Percentiles rank a stretch among this genome's conserved stretches.
These are phyloP conservation scores for Leptomonas seymouri DNA, from an alignment of 208 protist species.

Conservation along the genomic window DNA sequence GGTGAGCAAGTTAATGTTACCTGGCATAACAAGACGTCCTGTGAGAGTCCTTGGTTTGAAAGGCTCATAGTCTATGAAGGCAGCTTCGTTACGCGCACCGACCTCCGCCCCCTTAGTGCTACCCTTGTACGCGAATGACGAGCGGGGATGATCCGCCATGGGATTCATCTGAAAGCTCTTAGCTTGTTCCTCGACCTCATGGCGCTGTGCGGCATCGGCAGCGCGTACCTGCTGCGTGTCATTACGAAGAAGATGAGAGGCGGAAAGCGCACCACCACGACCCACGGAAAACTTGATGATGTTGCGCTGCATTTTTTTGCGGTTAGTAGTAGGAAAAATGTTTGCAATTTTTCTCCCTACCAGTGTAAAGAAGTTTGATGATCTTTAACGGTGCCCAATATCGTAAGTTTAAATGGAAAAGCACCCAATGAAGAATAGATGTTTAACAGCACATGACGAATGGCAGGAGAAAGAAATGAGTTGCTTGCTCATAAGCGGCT, in stretches of 20 bases:
- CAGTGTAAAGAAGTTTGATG: too few relatives aligned
- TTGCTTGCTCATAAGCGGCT: too few relatives aligned
- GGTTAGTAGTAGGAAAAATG: too few relatives aligned
- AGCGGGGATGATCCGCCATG: constrained; percentile 69
- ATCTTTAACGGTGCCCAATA: too few relatives aligned
- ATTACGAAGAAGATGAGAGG: constrained; percentile 32
- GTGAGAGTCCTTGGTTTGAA: constrained; percentile 58
- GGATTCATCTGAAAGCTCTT: constrained; percentile 62
- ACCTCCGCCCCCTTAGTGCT: constrained; percentile 84
- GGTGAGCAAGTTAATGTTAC: constrained; percentile 78
- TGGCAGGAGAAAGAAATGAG: too few relatives aligned
- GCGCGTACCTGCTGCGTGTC: constrained; percentile 31
- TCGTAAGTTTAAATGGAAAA: too few relatives aligned
- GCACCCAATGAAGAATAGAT: too few relatives aligned
- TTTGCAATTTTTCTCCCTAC: too few relatives aligned
- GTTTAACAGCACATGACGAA: too few relatives aligned
- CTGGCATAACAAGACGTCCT: constrained; percentile 70
- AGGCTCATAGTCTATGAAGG: constrained; percentile 84
- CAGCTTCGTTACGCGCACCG: constrained; percentile 86
- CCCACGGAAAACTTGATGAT: constrained; percentile 36
- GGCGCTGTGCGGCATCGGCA: constrained; percentile 36
- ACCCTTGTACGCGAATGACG: constrained; percentile 69
- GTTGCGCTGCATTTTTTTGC: constrained; percentile 50
- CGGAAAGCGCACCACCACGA: constrained; percentile 30
- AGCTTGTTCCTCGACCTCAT: constrained; percentile 38